Evolutionary conservation across 352 stramenopile species (phyloP), one percentile per base, ranked within the genome.

Genomic region (Blastocystis sp.): DNA sequence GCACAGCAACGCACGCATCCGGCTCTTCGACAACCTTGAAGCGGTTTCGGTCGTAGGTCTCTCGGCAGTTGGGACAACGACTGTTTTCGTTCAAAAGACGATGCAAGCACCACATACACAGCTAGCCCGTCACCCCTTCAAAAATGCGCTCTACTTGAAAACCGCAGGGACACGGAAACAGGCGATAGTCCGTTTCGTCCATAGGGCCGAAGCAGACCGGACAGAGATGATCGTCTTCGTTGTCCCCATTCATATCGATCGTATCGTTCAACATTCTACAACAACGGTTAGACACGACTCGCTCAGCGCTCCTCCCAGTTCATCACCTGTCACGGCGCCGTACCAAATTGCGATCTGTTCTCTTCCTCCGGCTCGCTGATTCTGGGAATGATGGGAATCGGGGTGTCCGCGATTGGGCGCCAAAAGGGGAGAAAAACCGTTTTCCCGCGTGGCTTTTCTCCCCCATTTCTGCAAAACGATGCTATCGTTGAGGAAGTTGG

Each of bases 21-120:
- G 45, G 4, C 11, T 11, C 14, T 61, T 76, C 48, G 14, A 56
- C 69, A 59, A 89, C 66, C 5, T 41, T n/a, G 43, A 88, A 88
- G 14, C 66, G 10, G 11, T 81, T 45, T 14, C 98, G 95, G 38
- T 95, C 92, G 89, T 99, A 99, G 17, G 95, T 94, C 74, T 94
- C 95, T n/a, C 97, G 93, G 90, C 97, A 99, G 10, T 96, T 96
- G 10, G 97, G 97, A 91, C 97, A 99, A 9, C 98, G 91, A 4
- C 97, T 98, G 92, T 98, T 96, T 88, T 97, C 96, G 90, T 98
- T 97, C 91, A 97, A 97, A 90, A 99, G 98, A 87, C 97, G 94
- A 86, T 98, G 95, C 96, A 96, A 98, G 91, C 97, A 99, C 96
- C 96, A 99, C 90, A 99, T 97, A 93, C 97, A 99, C 14, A 84